Base-by-base conservation (phyloP, 2,329 filamentous ascomycete species). In the Fusarium sp. region DNA sequence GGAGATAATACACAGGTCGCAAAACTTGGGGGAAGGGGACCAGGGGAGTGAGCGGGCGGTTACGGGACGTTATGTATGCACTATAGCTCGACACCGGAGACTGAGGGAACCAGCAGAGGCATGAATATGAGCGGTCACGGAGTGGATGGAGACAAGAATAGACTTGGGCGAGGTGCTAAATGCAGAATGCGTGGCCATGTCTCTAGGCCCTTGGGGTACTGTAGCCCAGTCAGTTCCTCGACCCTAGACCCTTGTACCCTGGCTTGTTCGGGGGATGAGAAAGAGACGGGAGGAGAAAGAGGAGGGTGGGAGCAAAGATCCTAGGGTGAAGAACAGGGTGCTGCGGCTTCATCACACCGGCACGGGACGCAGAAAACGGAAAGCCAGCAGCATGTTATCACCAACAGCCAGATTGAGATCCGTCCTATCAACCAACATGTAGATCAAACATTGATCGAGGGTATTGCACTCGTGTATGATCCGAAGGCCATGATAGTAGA, bases 11-110 rank as follows among this genome's bases (percentile, higher is more conserved):
- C 73, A 80, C 73, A 79, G 76, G 80, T 81, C 80, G 81, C 84
- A 84, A 85, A 85, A 84, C 77, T 80, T 81, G 79, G 80, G 78
- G 81, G 77, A 78, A 80, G 77, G 74, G 76, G 73, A 76, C 79
- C 61, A 74, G 78, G 79, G 79, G 73, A 74, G 75, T 72, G 72
- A 68, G 77, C 77, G 84, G 85, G 85, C 84, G 84, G 82, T 81
- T 85, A 84, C 80, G 79, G 81, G 76, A 78, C 80, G 83, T 87
- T 87, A 87, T 87, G 85, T 87, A 87, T 81, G 77, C 77, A 78
- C 77, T 78, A 76, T 78, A 78, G 69, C 71, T 69, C 66, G 64
- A 71, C 55, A 61, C 56, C 71, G 62, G 70, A 61, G 61, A 50
- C 53, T 72, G 76, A 69, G 74, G 70, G 69, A 74, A 74, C 58